Evolutionary conservation across 805 yeast genomes (phyloP).

Genomic region (Yarrowia sp.): DNA sequence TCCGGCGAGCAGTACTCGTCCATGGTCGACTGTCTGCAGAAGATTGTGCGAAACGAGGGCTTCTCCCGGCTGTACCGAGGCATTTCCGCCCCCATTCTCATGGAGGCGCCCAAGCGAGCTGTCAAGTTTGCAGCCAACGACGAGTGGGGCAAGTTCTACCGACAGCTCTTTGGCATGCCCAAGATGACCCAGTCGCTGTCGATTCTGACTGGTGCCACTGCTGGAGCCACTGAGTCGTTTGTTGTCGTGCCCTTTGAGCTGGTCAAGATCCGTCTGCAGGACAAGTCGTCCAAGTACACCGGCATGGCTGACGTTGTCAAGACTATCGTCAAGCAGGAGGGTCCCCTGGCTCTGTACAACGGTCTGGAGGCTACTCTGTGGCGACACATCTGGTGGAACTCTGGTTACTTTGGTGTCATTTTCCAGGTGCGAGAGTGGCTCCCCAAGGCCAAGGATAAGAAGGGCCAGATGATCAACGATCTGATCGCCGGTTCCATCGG

Average conservation of each 20-base stretch:
- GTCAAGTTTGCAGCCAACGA: slow-evolving; percentile 98
- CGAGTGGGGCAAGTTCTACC: slow-evolving; percentile 88
- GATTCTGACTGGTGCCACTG: slow-evolving; percentile 92
- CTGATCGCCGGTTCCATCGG: slow-evolving; percentile 92
- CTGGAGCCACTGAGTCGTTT: slow-evolving; percentile 95
- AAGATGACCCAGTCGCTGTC: slow-evolving; percentile 80
- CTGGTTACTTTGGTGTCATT: slow-evolving; percentile 95
- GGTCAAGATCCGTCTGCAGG: slow-evolving; percentile 93
- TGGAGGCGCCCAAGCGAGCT: slow-evolving; percentile 99
- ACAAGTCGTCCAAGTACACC: slow-evolving; percentile 72
- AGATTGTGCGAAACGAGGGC: slow-evolving; percentile 86
- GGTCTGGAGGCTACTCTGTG: slow-evolving; percentile 96
- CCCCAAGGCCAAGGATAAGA: slow-evolving; percentile 69
- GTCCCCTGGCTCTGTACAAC: slow-evolving; percentile 79
- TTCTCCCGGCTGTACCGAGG: slow-evolving; percentile 83
- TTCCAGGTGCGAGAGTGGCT: slow-evolving; percentile 77
- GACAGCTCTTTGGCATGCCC: slow-evolving; percentile 62
- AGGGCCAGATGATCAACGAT: slow-evolving; percentile 81
- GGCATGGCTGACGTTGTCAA: slow-evolving; percentile 81
- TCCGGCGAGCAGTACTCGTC: slow-evolving; percentile 68
- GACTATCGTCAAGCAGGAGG: slow-evolving; percentile 70
- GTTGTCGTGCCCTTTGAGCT: slow-evolving; percentile 98
- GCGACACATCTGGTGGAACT: slow-evolving; percentile 97
- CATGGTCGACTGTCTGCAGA: slow-evolving; percentile 76
- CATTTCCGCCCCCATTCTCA: slow-evolving; percentile 90